Conservation (phyloP, 306 rosid genomes). For the Vigna hirtella region DNA sequence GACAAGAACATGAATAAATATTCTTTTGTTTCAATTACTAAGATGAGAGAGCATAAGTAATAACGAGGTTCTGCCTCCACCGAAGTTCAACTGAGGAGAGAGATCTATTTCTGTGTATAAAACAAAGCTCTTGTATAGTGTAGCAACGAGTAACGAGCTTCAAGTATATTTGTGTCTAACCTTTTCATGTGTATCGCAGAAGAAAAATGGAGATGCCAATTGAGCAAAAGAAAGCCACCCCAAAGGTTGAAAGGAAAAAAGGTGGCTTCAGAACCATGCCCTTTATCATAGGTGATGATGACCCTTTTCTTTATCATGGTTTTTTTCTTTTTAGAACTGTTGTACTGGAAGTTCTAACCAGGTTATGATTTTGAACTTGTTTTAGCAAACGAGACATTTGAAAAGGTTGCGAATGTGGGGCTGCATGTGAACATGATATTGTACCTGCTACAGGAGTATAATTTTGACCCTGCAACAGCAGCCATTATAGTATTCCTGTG, state of each 20-base stretch:
- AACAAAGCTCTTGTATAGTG: slow-evolving; percentile 16
- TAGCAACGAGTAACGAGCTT: slow-evolving; percentile 14
- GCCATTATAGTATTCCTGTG: slow-evolving; percentile 59
- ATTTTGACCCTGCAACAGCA: slow-evolving; percentile 53
- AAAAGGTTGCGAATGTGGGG: slow-evolving; percentile 75
- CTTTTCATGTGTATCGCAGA: slow-evolving; percentile 25
- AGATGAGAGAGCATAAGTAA: slow-evolving; percentile 32
- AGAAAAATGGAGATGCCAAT: slow-evolving; percentile 50
- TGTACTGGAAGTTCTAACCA: slow-evolving; percentile 9
- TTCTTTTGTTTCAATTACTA: not conserved
- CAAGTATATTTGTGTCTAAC: slow-evolving; percentile 16
- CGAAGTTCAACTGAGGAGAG: not conserved
- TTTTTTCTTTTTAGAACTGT: not conserved
- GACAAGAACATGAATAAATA: not conserved
- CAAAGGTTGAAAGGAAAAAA: slow-evolving; percentile 47
- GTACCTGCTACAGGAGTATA: slow-evolving; percentile 62
- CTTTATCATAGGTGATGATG: slow-evolving; percentile 68
- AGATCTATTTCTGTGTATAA: slow-evolving; percentile 13
- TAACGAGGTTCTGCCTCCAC: slow-evolving; percentile 27
- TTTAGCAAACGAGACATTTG: slow-evolving; percentile 82
- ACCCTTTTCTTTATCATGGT: slow-evolving; percentile 30
- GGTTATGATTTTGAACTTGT: slow-evolving; percentile 1
- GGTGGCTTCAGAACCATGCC: slow-evolving; percentile 87
- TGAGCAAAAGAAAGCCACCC: slow-evolving; percentile 47
- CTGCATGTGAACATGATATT: slow-evolving; percentile 71